Base-by-base conservation (phyloP, 306 rosid genomes). In the Medicago lupulina region DNA sequence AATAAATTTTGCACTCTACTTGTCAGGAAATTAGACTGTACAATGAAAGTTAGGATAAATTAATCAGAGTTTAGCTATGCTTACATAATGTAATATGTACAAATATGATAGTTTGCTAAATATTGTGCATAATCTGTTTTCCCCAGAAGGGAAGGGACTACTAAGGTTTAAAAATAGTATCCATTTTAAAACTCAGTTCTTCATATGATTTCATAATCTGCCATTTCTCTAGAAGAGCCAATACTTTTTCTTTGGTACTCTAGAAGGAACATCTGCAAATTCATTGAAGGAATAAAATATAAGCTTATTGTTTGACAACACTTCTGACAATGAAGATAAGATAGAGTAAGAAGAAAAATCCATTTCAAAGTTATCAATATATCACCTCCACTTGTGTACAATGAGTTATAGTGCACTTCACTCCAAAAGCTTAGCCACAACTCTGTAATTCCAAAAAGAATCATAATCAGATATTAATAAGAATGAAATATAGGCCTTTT, bases 401-500 rank as follows among this genome's bases (percentile, higher is more conserved):
- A 51, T 2, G 99, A 95, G 71, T 95, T 95, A 75, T 95, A 95
- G 87, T 95, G 99, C 66, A 95, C 99, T 85, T 95, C 99, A 67
- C 99, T 90, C 99, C 99, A 95, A 86, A 95, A 95, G 92, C 99
- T 95, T 67, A 95, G 88, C 99, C 99, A 95, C 64, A 95, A 71
- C 82, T 95, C 99, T 95, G 67, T 16, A 82, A 25, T 21, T 65
- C 28, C 44, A 18, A 16, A 46, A 18, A 23, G 7, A 61, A 79
- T 21, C 51, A 47, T 11, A 13, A 46, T 55, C 72, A 50, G 18
- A 19, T 55, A 13, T 57, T 47, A 57, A 31, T 53, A 36, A 62
- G 43, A 65, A 53, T 5, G 38, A 55, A 76, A 71, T n/a, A n/a
- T n/a, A n/a, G n/a, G n/a, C n/a, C n/a, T n/a, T n/a, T n/a, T n/a